Conservation (phyloP, 202 grass and related monocot genomes). For the Miscanthus sacchariflorus region DNA sequence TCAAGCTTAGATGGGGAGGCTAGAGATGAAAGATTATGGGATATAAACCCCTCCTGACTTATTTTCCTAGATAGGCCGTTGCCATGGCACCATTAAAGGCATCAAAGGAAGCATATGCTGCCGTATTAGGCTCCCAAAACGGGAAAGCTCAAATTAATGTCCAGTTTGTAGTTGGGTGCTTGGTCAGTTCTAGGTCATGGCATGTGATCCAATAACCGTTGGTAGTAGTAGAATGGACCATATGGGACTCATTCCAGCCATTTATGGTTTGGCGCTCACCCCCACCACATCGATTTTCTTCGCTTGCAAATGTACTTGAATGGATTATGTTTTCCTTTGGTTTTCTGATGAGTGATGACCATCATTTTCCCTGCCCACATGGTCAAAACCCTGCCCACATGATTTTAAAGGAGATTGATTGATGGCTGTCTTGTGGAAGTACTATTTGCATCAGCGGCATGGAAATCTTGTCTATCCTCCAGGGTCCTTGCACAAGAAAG, state of each 20-base stretch:
- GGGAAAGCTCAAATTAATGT: conserved; percentile 31
- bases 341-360: too few relatives aligned
- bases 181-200: conserved; percentile 31
- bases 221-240: conserved; percentile 36
- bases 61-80: not conserved
- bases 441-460: conserved; percentile 38
- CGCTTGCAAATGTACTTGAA: conserved; percentile 40
- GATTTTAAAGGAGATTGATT: conserved; percentile 32
- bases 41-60: too few relatives aligned
- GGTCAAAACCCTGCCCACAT: conserved; percentile 29
- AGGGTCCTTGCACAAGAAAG: conserved; percentile 19
- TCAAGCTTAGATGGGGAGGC: too few relatives aligned
- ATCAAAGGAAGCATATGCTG: conserved; percentile 12
- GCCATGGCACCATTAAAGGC: not conserved
- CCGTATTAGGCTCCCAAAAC: conserved; percentile 30
- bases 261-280: conserved; percentile 44
- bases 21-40: too few relatives aligned
- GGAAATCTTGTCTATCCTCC: conserved; percentile 48
- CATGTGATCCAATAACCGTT: conserved; percentile 47
- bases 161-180: conserved; percentile 25
- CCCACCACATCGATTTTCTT: not conserved
- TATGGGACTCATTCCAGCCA: conserved; percentile 23
- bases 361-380: conserved; percentile 35
- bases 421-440: conserved; percentile 39
- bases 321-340: too few relatives aligned